These are phyloP conservation scores for Orobanche coerulescens DNA, from an alignment of 257 asterid species.

Conservation along the genomic window DNA sequence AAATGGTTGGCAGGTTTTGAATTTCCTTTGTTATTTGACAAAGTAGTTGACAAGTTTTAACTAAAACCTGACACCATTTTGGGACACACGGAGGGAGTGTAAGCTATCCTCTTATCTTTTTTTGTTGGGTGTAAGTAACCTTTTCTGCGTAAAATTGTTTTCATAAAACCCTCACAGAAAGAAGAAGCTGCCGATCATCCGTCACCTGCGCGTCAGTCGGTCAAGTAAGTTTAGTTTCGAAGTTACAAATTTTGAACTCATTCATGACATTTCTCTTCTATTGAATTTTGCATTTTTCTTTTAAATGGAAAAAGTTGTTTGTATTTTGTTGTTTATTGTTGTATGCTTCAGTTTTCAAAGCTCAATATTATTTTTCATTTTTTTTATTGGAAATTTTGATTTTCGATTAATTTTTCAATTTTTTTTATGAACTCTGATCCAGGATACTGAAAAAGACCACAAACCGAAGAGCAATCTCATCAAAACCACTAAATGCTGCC, in stretches of 20 bases:
- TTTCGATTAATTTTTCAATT: neutral
- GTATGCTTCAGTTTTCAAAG: neutral
- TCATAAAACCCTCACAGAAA: conserved; percentile 26
- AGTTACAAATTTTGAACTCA: neutral
- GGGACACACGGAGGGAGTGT: neutral
- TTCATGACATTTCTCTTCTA: neutral
- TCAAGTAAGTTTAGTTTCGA: conserved; percentile 36
- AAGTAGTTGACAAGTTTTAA: too few relatives aligned
- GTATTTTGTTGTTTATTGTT: neutral
- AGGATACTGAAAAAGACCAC: conserved; percentile 30
- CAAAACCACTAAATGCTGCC: conserved; percentile 13
- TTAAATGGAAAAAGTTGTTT: neutral
- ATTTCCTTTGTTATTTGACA: too few relatives aligned
- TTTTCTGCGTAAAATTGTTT: conserved; percentile 14
- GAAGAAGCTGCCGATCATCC: conserved; percentile 17
- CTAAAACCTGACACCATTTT: too few relatives aligned
- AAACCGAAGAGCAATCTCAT: conserved; percentile 23
- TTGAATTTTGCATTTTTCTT: neutral
- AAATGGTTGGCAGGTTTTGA: too few relatives aligned
- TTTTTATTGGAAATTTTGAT: neutral
- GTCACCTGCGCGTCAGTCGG: conserved; percentile 25
- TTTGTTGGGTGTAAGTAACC: neutral
- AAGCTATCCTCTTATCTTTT: neutral
- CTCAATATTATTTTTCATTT: too few relatives aligned
- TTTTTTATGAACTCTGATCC: conserved; percentile 23